Conservation (phyloP, 2,329 filamentous ascomycete species). For the Lachnellula arida region DNA sequence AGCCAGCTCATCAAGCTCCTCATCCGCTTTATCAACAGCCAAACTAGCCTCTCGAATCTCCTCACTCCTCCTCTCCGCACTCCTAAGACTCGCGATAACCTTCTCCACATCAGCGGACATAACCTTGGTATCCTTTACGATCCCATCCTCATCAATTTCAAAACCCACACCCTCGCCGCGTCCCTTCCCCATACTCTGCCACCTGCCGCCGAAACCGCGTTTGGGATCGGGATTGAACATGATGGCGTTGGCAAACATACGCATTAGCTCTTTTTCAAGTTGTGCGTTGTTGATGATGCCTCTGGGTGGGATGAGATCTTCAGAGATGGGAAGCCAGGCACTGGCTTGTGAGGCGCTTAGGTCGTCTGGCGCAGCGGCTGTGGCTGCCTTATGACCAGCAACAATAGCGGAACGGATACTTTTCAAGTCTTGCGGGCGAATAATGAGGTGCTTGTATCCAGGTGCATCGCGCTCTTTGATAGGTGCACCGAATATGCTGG, state of each 20-base stretch:
- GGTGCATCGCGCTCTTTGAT: conserved; percentile 72
- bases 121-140: conserved; percentile 80
- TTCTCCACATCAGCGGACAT: conserved; percentile 86
- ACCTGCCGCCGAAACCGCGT: conserved; percentile 51
- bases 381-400: conserved; percentile 63
- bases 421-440: conserved; percentile 72
- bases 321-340: conserved; percentile 63
- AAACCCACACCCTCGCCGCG: conserved; percentile 46
- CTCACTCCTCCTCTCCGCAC: conserved; percentile 29
- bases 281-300: conserved; percentile 92
- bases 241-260: conserved; percentile 96
- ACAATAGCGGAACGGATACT: conserved; percentile 71
- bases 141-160: conserved; percentile 73
- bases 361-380: conserved; percentile 55
- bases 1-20: conserved; percentile 25
- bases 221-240: conserved; percentile 93
- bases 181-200: conserved; percentile 37
- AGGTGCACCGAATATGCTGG: conserved; percentile 73
- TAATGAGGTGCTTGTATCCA: conserved; percentile 68
- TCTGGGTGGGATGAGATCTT: conserved; percentile 77
- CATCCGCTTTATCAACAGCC: conserved; percentile 13
- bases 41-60: conserved; percentile 22
- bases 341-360: conserved; percentile 50
- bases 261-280: conserved; percentile 85
- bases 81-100: conserved; percentile 27